These are phyloP conservation scores for Anthracocystis walkeri DNA, from an alignment of 1,284 basidiomycete species.

Conservation along the genomic window DNA sequence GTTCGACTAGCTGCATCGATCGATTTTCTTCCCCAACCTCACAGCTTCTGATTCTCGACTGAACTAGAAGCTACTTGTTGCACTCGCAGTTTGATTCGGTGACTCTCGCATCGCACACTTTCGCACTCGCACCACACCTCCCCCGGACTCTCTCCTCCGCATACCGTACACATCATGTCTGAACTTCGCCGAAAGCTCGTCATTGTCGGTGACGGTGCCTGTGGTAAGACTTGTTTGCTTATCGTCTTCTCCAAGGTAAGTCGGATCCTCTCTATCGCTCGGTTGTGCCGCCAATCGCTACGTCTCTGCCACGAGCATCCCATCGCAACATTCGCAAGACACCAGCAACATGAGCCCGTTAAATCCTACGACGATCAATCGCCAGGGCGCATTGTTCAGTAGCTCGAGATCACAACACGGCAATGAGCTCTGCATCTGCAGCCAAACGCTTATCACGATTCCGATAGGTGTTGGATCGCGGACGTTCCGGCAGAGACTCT, in stretches of 20 bases:
- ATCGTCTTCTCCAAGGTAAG: constrained; percentile 82
- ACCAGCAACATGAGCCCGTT: no score
- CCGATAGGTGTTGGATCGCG: background rate
- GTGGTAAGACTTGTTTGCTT: constrained; percentile 85
- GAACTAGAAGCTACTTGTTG: background rate
- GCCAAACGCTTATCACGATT: background rate
- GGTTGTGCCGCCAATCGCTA: no score
- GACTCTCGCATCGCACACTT: background rate
- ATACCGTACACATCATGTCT: constrained; percentile 45
- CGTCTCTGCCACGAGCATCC: no score
- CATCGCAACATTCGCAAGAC: no score
- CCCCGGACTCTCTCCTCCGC: constrained; percentile 12
- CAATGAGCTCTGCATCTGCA: background rate
- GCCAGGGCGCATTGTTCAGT: background rate
- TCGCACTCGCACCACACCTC: background rate
- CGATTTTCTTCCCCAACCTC: background rate
- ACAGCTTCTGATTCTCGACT: background rate
- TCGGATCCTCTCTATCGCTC: constrained; percentile 6
- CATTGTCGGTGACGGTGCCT: constrained; percentile 72
- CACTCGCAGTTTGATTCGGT: background rate
- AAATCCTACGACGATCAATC: background rate
- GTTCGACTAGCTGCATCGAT: constrained; percentile 2
- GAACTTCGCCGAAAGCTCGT: constrained; percentile 68
- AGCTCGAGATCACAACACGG: no score
- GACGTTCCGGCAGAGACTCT: background rate